Evolutionary conservation across 2,329 filamentous ascomycete genomes (phyloP).

Genomic region (Aspergillus novofumigatus): DNA sequence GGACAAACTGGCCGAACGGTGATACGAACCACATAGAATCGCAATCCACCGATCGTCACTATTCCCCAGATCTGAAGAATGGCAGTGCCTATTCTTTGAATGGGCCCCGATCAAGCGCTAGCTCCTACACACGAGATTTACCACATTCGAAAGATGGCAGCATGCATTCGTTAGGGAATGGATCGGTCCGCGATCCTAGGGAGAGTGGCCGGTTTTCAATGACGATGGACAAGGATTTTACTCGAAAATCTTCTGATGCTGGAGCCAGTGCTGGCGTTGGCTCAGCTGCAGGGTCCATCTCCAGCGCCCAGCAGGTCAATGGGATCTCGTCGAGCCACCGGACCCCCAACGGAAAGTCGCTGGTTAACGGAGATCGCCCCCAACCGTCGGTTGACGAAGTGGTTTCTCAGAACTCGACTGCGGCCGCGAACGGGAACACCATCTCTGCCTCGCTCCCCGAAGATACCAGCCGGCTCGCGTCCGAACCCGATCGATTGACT

Average conservation of each 20-base stretch:
- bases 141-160: conserved; percentile 41
- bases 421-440: conserved; percentile 3
- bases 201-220: conserved; percentile 27
- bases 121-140: conserved; percentile 41
- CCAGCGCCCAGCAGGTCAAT: conserved; percentile 23
- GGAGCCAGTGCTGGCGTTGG: conserved; percentile 19
- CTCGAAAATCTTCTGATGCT: conserved; percentile 27
- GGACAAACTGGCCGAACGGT: conserved; percentile 43
- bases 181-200: conserved; percentile 29
- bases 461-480: conserved; percentile 26
- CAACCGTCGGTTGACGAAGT: conserved; percentile 30
- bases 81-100: conserved; percentile 59
- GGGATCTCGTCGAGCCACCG: conserved; percentile 20
- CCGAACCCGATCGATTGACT: conserved; percentile 28
- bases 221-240: conserved; percentile 22
- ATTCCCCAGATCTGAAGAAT: conserved; percentile 39
- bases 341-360: conserved; percentile 24
- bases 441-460: conserved; percentile 30
- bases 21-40: conserved; percentile 39
- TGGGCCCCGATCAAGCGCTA: conserved; percentile 50
- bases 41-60: conserved; percentile 35
- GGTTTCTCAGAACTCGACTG: conserved; percentile 24
- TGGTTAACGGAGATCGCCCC: conserved; percentile 30
- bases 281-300: conserved; percentile 21
- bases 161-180: conserved; percentile 46